Evolutionary conservation across 257 asterid genomes (phyloP).

Genomic region (Rubia yunnanensis): DNA sequence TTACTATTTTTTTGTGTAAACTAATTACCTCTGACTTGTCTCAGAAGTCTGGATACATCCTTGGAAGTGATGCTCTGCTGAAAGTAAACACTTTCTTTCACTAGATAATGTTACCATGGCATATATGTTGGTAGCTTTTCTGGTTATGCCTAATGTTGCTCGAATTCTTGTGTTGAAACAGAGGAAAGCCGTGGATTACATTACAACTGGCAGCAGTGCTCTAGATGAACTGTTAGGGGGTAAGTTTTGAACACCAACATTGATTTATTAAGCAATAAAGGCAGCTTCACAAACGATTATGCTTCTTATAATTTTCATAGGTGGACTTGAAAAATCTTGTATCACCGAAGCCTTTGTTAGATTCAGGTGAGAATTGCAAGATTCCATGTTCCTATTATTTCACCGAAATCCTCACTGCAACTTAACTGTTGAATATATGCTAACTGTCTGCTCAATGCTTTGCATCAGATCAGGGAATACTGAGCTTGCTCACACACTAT

Average conservation of each 20-base stretch:
- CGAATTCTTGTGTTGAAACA: slow-evolving; percentile 15
- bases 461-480: slow-evolving; percentile 91
- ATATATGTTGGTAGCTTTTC: background rate
- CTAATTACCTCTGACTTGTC: slow-evolving; percentile 6
- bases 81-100: slow-evolving; percentile 39
- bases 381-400: background rate
- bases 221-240: slow-evolving; percentile 96
- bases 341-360: slow-evolving; percentile 99
- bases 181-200: slow-evolving; percentile 77
- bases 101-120: slow-evolving; percentile 7
- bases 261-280: background rate
- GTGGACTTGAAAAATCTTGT: slow-evolving; percentile 80
- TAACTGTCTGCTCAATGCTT: slow-evolving; percentile 15
- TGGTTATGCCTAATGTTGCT: background rate
- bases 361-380: slow-evolving; percentile 49
- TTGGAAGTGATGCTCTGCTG: slow-evolving; percentile 95
- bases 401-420: background rate
- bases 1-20: background rate
- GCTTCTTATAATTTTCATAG: slow-evolving; percentile 36
- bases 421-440: slow-evolving; percentile 9
- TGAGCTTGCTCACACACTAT: slow-evolving; percentile 96
- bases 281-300: background rate
- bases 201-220: slow-evolving; percentile 96
- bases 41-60: slow-evolving; percentile 87
- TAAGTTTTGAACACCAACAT: slow-evolving; percentile 16